Evolutionary conservation across 2,329 filamentous ascomycete genomes (phyloP), one percentile per base, ranked within the genome.

Genomic region (Neonectria ditissima): DNA sequence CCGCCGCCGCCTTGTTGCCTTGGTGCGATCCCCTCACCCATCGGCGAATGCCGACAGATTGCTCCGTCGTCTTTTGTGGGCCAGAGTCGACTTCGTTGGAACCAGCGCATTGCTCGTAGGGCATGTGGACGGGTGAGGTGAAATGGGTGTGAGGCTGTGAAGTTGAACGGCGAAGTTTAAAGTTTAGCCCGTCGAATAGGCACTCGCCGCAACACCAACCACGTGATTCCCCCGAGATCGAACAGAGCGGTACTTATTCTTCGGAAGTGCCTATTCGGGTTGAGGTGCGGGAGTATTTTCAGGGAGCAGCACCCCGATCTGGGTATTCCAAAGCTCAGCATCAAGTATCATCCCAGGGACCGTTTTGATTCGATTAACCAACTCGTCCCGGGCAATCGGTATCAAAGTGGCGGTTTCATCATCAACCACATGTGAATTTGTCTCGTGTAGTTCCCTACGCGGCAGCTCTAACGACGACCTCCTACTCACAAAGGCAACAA

Each of bases 1-100:
- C n/a, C 47, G n/a, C 10, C 16, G 47, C 16, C 50, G 59, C 59
- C 59, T 62, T 57, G 59, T 51, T 62, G 59, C 59, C 59, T 62
- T 62, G 59, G 22, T 50, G 20, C 22, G 28, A 55, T 50, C 44
- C 59, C 52, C 45, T 39, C 45, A 8, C 18, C n/a, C 20, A 47
- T 30, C 39, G 37, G 34, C 34, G 22, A 13, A 48, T 10, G 26
- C 30, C 34, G 47, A 37, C 47, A 43, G 32, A 54, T 58, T 58
- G 22, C 13, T 58, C 34, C 3, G 16, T 11, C 18, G 16, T 18
- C 28, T 50, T 50, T 47, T 32, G 47, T 50, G 47, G 47, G n/a
- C 47, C 45, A 48, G 26, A 30, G 10, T 18, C 16, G 16, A 10
- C 13, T 18, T 48, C 45, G 28, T 32, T n/a, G 47, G 47, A 32